phyloP scores from a whole-genome alignment of 345 rosid genomes.

The Euphorbia peplus region DNA sequence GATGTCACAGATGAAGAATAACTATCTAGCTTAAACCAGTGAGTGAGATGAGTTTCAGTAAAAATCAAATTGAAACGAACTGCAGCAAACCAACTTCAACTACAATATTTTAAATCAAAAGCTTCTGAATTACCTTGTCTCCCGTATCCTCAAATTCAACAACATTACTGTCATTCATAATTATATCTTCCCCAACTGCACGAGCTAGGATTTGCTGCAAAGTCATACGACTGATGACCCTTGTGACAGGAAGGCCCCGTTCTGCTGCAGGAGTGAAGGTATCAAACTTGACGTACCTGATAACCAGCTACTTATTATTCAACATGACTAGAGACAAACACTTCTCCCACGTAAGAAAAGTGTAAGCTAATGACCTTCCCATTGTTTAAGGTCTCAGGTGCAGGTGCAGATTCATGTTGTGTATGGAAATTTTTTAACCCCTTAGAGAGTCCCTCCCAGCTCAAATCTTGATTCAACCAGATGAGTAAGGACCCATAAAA shows the following conservation, averaged over 20 bases:
- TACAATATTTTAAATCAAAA: constrained; percentile 8
- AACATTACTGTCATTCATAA: constrained; percentile 78
- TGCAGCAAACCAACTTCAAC: background rate
- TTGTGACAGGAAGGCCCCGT: constrained; percentile 83
- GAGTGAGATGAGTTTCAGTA: constrained; percentile 2
- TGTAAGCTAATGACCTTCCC: background rate
- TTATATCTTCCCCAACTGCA: constrained; percentile 78
- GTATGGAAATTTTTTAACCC: background rate
- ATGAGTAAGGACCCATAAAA: no score
- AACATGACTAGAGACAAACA: constrained; percentile 20
- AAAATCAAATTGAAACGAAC: background rate
- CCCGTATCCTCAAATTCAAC: constrained; percentile 77
- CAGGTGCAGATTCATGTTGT: background rate
- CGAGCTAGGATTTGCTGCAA: constrained; percentile 75
- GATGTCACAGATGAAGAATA: constrained; percentile 3
- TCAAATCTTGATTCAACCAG: no score
- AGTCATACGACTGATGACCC: constrained; percentile 87
- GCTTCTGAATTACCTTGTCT: constrained; percentile 53
- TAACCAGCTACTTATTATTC: constrained; percentile 22
- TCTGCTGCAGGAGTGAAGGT: constrained; percentile 92
- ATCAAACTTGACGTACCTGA: constrained; percentile 91
- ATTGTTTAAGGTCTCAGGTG: background rate
- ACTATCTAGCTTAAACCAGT: constrained; percentile 1
- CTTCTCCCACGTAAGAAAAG: constrained; percentile 5
- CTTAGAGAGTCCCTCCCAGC: no score